Evolutionary conservation across 768 basidiomycete species (phyloP).

Genomic region (Psilocybe cubensis): DNA sequence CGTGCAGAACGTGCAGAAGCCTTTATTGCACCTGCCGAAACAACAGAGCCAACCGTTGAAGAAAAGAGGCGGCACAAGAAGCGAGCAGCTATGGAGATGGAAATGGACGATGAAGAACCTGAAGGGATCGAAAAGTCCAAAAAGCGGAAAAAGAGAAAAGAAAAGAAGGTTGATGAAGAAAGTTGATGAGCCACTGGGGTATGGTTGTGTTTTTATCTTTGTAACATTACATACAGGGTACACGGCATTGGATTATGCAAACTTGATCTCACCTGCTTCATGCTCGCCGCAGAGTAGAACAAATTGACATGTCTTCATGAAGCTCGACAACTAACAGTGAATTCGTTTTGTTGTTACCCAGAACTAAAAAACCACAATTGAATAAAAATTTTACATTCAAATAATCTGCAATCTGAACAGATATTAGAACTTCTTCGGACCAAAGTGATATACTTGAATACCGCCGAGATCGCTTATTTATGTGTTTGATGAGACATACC

Average conservation of each 20-base stretch:
- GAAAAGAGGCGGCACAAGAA: conserved; percentile 68
- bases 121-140: conserved; percentile 37
- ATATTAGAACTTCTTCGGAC: not conserved
- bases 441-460: too few species aligned
- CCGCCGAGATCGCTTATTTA: not conserved
- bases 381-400: too few species aligned
- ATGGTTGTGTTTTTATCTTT: not conserved
- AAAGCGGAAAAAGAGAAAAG: conserved; percentile 36
- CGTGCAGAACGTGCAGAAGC: conserved; percentile 84
- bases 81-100: conserved; percentile 40
- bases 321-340: too few species aligned
- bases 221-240: not conserved
- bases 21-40: conserved; percentile 88
- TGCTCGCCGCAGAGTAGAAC: too few species aligned
- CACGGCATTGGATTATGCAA: too few species aligned
- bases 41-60: conserved; percentile 70
- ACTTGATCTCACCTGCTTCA: too few species aligned
- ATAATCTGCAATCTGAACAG: too few species aligned
- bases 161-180: conserved; percentile 2
- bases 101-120: conserved; percentile 35
- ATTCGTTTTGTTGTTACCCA: too few species aligned
- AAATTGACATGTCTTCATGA: too few species aligned
- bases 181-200: not conserved
- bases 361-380: too few species aligned
- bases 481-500: not conserved